These are phyloP conservation scores for Apodospora peruviana DNA, from an alignment of 495 filamentous ascomycete species.

Conservation along the genomic window DNA sequence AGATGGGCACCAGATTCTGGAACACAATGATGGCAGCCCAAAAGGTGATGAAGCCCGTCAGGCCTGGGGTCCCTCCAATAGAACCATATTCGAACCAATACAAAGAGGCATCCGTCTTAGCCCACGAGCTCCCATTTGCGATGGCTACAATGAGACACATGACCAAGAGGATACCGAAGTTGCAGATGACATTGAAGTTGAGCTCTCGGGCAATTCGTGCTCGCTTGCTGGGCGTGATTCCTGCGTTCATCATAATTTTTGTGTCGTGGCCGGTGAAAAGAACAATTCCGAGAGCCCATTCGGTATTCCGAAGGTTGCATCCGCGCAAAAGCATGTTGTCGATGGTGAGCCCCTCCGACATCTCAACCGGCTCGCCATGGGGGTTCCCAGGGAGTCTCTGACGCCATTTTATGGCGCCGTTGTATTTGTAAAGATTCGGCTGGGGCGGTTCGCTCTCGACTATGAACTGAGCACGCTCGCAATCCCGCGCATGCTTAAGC, in stretches of 20 bases:
- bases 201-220: conserved; percentile 84
- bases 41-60: conserved; percentile 93
- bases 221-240: conserved; percentile 93
- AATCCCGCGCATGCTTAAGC: conserved; percentile 85
- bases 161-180: conserved; percentile 82
- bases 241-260: conserved; percentile 99
- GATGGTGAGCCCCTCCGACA: conserved; percentile 90
- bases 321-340: conserved; percentile 93
- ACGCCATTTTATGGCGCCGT: conserved; percentile 78
- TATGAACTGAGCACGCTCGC: conserved; percentile 77
- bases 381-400: conserved; percentile 61
- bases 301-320: conserved; percentile 89
- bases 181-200: conserved; percentile 97
- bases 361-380: conserved; percentile 56
- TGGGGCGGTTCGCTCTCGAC: conserved; percentile 92
- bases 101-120: conserved; percentile 63
- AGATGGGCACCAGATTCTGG: conserved; percentile 98
- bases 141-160: conserved; percentile 88
- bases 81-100: conserved; percentile 83
- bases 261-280: conserved; percentile 95
- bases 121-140: conserved; percentile 80
- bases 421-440: conserved; percentile 90
- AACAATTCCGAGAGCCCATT: conserved; percentile 95
- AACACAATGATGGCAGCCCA: conserved; percentile 92
- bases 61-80: conserved; percentile 66